These are phyloP conservation scores for Wickerhamiella bombiphila DNA, from an alignment of 805 yeast genomes.

Conservation along the genomic window DNA sequence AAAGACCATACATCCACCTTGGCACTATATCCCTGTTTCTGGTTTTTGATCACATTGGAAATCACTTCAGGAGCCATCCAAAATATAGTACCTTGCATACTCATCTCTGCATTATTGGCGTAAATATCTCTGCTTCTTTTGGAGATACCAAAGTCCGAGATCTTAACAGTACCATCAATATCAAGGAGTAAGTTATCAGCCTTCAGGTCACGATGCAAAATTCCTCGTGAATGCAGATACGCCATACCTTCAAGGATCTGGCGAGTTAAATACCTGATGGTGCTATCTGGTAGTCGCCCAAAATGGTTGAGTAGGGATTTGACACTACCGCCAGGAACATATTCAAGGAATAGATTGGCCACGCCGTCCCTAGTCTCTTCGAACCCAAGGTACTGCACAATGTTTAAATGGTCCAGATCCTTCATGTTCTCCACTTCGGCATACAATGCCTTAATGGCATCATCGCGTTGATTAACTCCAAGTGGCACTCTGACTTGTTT, in stretches of 20 bases:
- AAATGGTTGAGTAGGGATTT: conserved; percentile 69
- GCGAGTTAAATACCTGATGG: conserved; percentile 55
- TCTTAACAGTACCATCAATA: conserved; percentile 84
- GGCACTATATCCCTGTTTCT: conserved; percentile 87
- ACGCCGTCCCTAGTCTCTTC: conserved; percentile 52
- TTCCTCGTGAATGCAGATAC: conserved; percentile 78
- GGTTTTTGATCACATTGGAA: conserved; percentile 57
- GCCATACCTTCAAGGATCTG: conserved; percentile 77
- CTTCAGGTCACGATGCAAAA: conserved; percentile 83
- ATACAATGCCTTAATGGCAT: conserved; percentile 65
- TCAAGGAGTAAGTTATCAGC: conserved; percentile 86
- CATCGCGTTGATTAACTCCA: conserved; percentile 23
- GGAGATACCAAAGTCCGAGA: conserved; percentile 93
- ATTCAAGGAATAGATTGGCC: conserved; percentile 80
- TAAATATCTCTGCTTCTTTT: conserved; percentile 74
- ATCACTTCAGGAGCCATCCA: conserved; percentile 99
- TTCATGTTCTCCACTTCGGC: conserved; percentile 90
- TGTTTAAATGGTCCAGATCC: conserved; percentile 83
- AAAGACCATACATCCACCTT: conserved; percentile 97
- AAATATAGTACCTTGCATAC: conserved; percentile 96
- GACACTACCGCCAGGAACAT: conserved; percentile 96
- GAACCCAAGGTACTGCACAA: conserved; percentile 92
- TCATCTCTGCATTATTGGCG: conserved; percentile 85
- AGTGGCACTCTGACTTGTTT: conserved; percentile 54
- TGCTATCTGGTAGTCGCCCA: conserved; percentile 70